Conservation (phyloP, 169 alveolate genomes). For the Plasmodium malariae region DNA sequence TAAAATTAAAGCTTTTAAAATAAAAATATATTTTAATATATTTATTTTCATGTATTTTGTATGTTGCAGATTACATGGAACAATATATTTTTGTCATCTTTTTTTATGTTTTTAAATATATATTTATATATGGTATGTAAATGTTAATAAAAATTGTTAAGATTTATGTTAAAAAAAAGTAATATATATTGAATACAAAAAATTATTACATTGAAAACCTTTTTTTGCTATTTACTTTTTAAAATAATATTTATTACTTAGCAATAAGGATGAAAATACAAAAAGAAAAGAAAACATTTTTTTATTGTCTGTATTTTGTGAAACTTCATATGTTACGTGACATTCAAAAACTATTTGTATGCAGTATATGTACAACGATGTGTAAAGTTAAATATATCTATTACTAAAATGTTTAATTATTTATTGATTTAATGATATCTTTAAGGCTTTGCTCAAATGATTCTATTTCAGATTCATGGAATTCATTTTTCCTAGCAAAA, state of each 20-base stretch:
- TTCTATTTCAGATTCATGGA: slow-evolving; percentile 21
- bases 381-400: slow-evolving; percentile 4
- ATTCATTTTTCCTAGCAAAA: slow-evolving; percentile 17
- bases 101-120: not conserved
- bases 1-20: no score
- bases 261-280: not conserved
- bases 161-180: not conserved
- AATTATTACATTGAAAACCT: not conserved
- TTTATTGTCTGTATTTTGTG: not conserved
- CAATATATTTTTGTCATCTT: not conserved
- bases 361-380: not conserved
- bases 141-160: not conserved
- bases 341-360: not conserved
- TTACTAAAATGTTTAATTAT: slow-evolving; percentile 19
- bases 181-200: not conserved
- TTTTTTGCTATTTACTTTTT: not conserved
- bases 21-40: no score
- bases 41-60: not conserved
- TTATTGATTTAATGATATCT: slow-evolving; percentile 36
- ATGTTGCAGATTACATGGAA: not conserved
- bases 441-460: slow-evolving; percentile 55
- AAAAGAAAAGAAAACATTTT: not conserved
- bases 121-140: not conserved
- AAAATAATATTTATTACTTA: not conserved
- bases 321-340: not conserved